Base-by-base conservation (phyloP, 169 alveolate genomes). In the Plasmodium billcollinsi region DNA sequence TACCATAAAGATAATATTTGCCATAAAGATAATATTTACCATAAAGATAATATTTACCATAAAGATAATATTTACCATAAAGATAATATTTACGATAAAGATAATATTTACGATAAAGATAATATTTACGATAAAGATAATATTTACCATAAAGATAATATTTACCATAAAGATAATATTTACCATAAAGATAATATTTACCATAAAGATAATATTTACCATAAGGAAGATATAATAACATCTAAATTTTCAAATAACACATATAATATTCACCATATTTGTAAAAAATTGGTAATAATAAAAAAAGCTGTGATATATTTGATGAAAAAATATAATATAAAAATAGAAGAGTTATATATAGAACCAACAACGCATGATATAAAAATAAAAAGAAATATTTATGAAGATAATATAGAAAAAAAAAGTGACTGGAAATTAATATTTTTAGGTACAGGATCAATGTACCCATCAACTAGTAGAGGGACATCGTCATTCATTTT, bases 371-470 rank as follows among this genome's bases (percentile, higher is more conserved):
- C 86, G 4, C 29, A 49, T 43, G 91, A 83, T 5, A 39, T 83
- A 39, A 67, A 59, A 62, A 50, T 83, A 15, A 67, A 70, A 45
- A 43, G 91, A 73, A 70, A 20, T 39, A 20, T 26, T 7, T 78
- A n/a, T 66, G 26, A 66, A 14, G 89, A 78, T 24, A 52, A 49
- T 5, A 21, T 11, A 20, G 86, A 69, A 70, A 83, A 59, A 15
- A 83, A 63, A 39, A 83, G 91, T 39, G 61, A 71, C 21, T 94
- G 96, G 96, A 85, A 74, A 8, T 58, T 94, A 39, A 78, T 91
- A 45, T 94, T 94, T 74, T 90, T 94, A 18, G 96, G 96, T 2
- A 86, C 96, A 0, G 96, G 96, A 14, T 92, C 96, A 0, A 90
- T 93, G 88, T 78, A 73, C 33, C 94, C 95, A 5, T 89, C 96